Percentiles rank a stretch among this genome's conserved stretches.
Conservation (phyloP, 495 filamentous ascomycete species). For the Penicillium ochrochloron region DNA sequence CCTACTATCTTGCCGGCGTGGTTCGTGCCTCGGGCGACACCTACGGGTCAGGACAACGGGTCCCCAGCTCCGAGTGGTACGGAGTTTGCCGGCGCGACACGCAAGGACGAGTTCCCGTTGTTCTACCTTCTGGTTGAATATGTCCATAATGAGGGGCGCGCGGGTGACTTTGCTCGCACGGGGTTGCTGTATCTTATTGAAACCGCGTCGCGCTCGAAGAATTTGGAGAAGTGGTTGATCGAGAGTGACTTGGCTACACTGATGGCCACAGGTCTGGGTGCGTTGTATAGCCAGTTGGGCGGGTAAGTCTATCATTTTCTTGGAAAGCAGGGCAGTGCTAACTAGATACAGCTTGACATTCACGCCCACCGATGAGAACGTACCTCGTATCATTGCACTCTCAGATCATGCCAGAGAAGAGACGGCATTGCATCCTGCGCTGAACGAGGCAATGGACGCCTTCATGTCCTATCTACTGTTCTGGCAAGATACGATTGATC, state of each 20-base stretch:
- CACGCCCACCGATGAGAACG: slow-evolving; percentile 56
- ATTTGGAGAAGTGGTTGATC: slow-evolving; percentile 92
- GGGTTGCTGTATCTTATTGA: slow-evolving; percentile 96
- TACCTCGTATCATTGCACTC: slow-evolving; percentile 81
- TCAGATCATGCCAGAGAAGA: slow-evolving; percentile 70
- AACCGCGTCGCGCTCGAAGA: slow-evolving; percentile 78
- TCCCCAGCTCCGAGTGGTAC: slow-evolving; percentile 53
- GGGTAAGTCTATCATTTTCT: slow-evolving; percentile 48
- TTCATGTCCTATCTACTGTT: slow-evolving; percentile 95
- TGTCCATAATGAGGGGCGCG: slow-evolving; percentile 89
- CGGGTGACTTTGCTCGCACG: slow-evolving; percentile 96
- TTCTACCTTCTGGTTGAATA: slow-evolving; percentile 96
- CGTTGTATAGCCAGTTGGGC: slow-evolving; percentile 95
- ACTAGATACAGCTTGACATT: slow-evolving; percentile 43
- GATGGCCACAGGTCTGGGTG: slow-evolving; percentile 95
- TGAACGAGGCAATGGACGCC: slow-evolving; percentile 82
- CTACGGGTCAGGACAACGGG: slow-evolving; percentile 47
- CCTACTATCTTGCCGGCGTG: slow-evolving; percentile 83
- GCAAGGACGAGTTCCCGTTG: slow-evolving; percentile 92
- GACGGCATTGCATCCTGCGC: slow-evolving; percentile 50
- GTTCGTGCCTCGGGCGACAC: slow-evolving; percentile 62
- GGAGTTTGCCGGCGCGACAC: slow-evolving; percentile 79
- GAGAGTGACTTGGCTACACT: slow-evolving; percentile 95
- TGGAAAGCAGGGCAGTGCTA: background rate
- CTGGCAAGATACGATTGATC: slow-evolving; percentile 97